Evolutionary conservation across 2,329 filamentous ascomycete genomes (phyloP).

Genomic region (Microascus cirrosus): DNA sequence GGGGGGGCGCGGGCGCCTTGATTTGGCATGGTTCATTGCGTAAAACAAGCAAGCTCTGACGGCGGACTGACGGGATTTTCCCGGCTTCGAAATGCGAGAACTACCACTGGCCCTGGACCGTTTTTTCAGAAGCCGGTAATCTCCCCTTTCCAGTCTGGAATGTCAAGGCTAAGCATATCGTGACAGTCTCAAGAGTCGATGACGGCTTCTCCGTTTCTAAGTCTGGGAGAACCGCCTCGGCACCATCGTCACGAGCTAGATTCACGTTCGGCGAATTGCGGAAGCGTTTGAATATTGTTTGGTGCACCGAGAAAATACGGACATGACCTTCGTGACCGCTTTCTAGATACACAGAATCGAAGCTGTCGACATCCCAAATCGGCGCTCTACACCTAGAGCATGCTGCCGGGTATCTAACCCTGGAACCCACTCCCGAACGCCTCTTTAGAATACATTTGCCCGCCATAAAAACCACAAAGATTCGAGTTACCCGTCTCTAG

Average conservation of each 20-base stretch:
- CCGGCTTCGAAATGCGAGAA: not conserved
- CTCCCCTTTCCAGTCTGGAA: not conserved
- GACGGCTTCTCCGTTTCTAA: not conserved
- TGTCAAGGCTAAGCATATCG: not conserved
- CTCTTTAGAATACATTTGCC: not conserved
- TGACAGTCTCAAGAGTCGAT: not conserved
- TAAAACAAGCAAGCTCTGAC: not conserved
- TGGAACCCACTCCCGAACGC: not conserved
- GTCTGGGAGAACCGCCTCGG: not conserved
- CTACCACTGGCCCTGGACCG: not conserved
- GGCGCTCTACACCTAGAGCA: conserved; percentile 1
- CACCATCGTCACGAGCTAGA: not conserved
- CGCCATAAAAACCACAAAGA: not conserved
- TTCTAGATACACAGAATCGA: not conserved
- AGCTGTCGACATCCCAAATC: not conserved
- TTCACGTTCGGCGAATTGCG: not conserved
- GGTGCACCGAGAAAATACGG: not conserved
- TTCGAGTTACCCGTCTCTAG: not conserved
- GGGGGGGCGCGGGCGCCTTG: too few species aligned
- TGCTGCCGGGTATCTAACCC: conserved; percentile 4
- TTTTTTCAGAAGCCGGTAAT: not conserved
- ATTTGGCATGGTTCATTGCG: not conserved
- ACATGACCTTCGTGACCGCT: not conserved
- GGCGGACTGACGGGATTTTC: not conserved
- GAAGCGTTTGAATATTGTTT: not conserved